Evolutionary conservation across 805 yeast genomes (phyloP).

Genomic region (Ogataea nitratoaversa): DNA sequence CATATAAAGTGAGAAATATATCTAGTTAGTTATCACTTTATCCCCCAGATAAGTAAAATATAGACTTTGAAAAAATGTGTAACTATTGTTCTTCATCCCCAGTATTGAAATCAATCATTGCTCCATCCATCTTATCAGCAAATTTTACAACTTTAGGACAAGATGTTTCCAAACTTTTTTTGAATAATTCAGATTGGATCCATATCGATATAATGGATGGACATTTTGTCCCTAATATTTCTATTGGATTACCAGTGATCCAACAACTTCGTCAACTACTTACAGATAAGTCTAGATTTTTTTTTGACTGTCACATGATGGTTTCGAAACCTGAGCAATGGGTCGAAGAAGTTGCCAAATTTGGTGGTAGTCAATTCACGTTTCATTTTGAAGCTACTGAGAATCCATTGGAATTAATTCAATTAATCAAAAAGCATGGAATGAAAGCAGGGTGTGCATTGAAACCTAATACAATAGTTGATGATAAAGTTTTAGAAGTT

Average conservation of each 20-base stretch:
- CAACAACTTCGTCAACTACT: constrained; percentile 13
- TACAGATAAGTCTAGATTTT: constrained; percentile 33
- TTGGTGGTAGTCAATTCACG: constrained; percentile 94
- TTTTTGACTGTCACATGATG: constrained; percentile 99
- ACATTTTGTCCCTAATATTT: constrained; percentile 94
- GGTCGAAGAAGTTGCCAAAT: constrained; percentile 88
- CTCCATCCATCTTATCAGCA: constrained; percentile 91
- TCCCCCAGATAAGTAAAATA: no score
- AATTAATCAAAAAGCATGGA: constrained; percentile 72
- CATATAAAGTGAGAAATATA: no score
- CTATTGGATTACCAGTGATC: constrained; percentile 80
- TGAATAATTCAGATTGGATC: constrained; percentile 90
- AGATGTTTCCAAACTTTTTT: constrained; percentile 77
- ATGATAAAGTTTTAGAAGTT: constrained; percentile 34
- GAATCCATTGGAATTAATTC: constrained; percentile 69
- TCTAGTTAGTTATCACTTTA: no score
- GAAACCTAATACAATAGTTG: constrained; percentile 89
- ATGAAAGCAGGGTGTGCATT: constrained; percentile 93
- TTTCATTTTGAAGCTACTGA: constrained; percentile 93
- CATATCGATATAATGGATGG: constrained; percentile 99
- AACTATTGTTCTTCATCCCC: not conserved
- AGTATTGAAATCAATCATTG: constrained; percentile 71
- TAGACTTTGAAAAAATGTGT: constrained; percentile 39
- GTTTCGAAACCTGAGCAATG: constrained; percentile 87
- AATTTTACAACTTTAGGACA: constrained; percentile 88